Percentiles rank a stretch among this genome's conserved stretches.
phyloP scores from a whole-genome alignment of 2,329 filamentous ascomycete species.

The Cordyceps sp. region DNA sequence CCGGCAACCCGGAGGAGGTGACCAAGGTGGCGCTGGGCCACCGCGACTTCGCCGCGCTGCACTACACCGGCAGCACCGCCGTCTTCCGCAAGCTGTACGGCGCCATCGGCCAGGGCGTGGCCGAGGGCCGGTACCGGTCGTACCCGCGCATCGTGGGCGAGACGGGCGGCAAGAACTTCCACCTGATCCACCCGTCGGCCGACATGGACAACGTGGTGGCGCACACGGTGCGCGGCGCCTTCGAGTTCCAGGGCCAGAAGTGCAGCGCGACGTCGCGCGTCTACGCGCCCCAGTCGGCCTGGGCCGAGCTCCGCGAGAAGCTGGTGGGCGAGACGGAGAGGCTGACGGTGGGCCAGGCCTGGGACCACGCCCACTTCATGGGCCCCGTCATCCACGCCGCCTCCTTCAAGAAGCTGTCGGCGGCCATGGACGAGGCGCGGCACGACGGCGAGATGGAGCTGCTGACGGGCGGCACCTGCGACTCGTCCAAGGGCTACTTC shows the following conservation, averaged over 20 bases:
- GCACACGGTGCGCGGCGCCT: slow-evolving; percentile 73
- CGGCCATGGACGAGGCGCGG: slow-evolving; percentile 67
- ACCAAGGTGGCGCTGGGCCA: slow-evolving; percentile 64
- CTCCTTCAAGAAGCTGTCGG: slow-evolving; percentile 65
- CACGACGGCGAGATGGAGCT: slow-evolving; percentile 56
- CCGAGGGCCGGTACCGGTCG: slow-evolving; percentile 63
- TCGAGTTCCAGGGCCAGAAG: slow-evolving; percentile 86
- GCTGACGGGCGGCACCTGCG: slow-evolving; percentile 60
- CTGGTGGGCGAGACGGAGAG: slow-evolving; percentile 52
- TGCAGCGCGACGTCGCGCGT: slow-evolving; percentile 71
- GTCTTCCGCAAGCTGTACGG: slow-evolving; percentile 85
- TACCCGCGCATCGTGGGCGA: slow-evolving; percentile 85
- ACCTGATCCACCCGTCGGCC: slow-evolving; percentile 62
- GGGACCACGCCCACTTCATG: slow-evolving; percentile 61
- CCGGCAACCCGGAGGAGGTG: slow-evolving; percentile 71
- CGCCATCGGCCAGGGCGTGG: slow-evolving; percentile 66
- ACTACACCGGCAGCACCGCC: slow-evolving; percentile 85
- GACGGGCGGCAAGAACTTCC: slow-evolving; percentile 90
- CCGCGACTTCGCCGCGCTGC: slow-evolving; percentile 72
- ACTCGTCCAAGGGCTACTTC: slow-evolving; percentile 65
- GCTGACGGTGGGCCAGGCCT: slow-evolving; percentile 54
- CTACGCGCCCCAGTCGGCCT: slow-evolving; percentile 62
- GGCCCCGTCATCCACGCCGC: slow-evolving; percentile 73
- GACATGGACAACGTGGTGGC: slow-evolving; percentile 64
- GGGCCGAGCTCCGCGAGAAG: slow-evolving; percentile 52